Percentiles rank a stretch among this genome's conserved stretches.
Conservation (phyloP, 108 stramenopile genomes). For the Conticribra guillardii region DNA sequence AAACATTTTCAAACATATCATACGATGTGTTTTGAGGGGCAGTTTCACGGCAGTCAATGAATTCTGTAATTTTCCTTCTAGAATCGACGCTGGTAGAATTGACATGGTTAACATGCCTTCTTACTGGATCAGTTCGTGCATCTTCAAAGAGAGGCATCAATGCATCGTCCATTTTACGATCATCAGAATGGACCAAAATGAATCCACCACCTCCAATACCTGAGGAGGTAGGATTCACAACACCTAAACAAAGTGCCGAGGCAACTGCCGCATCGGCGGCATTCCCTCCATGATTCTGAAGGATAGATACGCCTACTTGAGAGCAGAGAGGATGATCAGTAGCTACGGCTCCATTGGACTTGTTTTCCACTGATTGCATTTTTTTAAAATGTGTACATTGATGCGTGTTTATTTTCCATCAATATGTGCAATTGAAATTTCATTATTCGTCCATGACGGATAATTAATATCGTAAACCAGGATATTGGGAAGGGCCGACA, state of each 20-base stretch:
- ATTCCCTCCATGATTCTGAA: conserved; percentile 60
- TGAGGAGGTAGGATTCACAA: conserved; percentile 77
- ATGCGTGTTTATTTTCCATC: too few species aligned
- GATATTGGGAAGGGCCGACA: too few species aligned
- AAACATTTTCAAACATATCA: conserved; percentile 60
- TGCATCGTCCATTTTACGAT: neutral
- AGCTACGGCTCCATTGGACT: conserved; percentile 64
- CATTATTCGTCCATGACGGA: too few species aligned
- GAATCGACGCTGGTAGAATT: too few species aligned
- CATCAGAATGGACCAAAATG: conserved; percentile 67
- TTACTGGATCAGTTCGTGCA: conserved; percentile 24
- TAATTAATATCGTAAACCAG: too few species aligned
- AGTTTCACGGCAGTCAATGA: conserved; percentile 83
- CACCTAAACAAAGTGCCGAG: conserved; percentile 74
- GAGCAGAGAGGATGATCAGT: conserved; percentile 70
- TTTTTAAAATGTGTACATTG: neutral
- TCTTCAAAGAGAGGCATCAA: conserved; percentile 50
- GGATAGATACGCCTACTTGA: conserved; percentile 51
- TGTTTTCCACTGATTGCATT: conserved; percentile 18
- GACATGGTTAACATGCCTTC: neutral
- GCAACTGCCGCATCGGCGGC: conserved; percentile 87
- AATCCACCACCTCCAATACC: conserved; percentile 87
- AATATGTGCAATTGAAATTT: too few species aligned
- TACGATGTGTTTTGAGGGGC: conserved; percentile 58
- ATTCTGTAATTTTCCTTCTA: conserved; percentile 54